Percentiles rank a stretch among this genome's conserved stretches.
Conservation (phyloP, 352 stramenopile genomes). For the Pythium aphanidermatum region DNA sequence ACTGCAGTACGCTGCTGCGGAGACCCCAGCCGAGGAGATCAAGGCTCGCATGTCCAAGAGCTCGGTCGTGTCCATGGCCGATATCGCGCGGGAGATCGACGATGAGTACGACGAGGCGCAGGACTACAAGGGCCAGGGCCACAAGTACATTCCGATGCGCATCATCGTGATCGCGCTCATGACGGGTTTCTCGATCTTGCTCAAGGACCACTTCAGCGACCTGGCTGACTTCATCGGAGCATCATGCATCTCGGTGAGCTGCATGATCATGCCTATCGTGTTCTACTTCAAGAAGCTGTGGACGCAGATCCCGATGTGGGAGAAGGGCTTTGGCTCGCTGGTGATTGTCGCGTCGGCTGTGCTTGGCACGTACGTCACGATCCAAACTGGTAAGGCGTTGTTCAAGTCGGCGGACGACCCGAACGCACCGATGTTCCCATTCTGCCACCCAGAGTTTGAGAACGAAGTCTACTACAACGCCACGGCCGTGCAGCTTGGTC, state of each 20-base stretch:
- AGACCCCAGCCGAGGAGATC: constrained; percentile 7
- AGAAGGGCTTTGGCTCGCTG: constrained; percentile 13
- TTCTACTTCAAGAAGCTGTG: constrained; percentile 23
- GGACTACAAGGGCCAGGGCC: constrained; percentile 16
- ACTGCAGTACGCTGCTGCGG: constrained; percentile 3
- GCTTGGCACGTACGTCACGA: constrained; percentile 19
- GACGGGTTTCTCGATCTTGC: constrained; percentile 14
- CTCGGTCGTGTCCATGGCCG: constrained; percentile 20
- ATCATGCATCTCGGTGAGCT: constrained; percentile 26
- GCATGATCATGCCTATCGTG: constrained; percentile 15
- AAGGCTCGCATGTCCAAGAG: constrained; percentile 12
- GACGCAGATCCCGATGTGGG: constrained; percentile 15
- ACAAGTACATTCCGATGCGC: constrained; percentile 23
- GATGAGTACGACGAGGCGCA: constrained; percentile 9
- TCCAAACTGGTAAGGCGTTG: too few relatives aligned
- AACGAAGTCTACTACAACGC: constrained; percentile 23
- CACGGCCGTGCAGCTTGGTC: constrained; percentile 4
- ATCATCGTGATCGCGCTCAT: constrained; percentile 16
- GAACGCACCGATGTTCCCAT: constrained; percentile 15
- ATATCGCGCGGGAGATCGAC: constrained; percentile 15
- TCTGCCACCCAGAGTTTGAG: constrained; percentile 20
- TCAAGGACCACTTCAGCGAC: constrained; percentile 29
- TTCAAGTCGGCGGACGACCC: constrained; percentile 2
- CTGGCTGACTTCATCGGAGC: constrained; percentile 27
- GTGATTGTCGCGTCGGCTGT: constrained; percentile 14